phyloP scores from a whole-genome alignment of 2,329 filamentous ascomycete genomes.

The Leptographium lundbergii region DNA sequence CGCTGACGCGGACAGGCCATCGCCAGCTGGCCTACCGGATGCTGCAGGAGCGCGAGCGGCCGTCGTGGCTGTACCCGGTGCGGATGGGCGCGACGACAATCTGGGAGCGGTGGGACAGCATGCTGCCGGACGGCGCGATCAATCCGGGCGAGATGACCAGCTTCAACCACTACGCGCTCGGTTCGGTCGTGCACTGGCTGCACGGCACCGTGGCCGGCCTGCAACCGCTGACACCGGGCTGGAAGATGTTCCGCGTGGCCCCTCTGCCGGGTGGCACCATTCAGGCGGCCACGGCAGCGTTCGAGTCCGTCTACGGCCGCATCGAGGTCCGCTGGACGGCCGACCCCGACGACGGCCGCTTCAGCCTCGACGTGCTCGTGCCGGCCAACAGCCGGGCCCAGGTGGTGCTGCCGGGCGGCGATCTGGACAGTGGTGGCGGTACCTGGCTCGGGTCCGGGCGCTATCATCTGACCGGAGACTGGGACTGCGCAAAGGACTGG shows the following conservation, averaged over 20 bases:
- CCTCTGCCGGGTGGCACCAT: constrained; percentile 19
- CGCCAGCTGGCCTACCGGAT: constrained; percentile 19
- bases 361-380: constrained; percentile 8
- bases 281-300: constrained; percentile 12
- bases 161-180: constrained; percentile 29
- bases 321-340: constrained; percentile 18
- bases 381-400: constrained; percentile 10
- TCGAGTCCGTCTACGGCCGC: constrained; percentile 21
- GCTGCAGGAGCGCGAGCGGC: constrained; percentile 19
- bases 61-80: constrained; percentile 25
- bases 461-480: constrained; percentile 3
- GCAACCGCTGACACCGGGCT: constrained; percentile 16
- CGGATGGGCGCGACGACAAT: constrained; percentile 26
- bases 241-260: constrained; percentile 16
- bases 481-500: constrained; percentile 5
- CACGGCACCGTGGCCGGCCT: constrained; percentile 22
- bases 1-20: constrained; percentile 5
- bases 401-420: constrained; percentile 4
- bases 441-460: constrained; percentile 8
- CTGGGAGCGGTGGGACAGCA: constrained; percentile 29
- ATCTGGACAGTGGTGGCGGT: background rate
- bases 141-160: constrained; percentile 27
- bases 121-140: constrained; percentile 23
- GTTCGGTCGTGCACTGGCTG: constrained; percentile 25
- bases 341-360: background rate